Percentiles rank a stretch among this genome's conserved stretches.
Conservation (phyloP, 2,329 filamentous ascomycete species). For the Ramichloridium luteum region DNA sequence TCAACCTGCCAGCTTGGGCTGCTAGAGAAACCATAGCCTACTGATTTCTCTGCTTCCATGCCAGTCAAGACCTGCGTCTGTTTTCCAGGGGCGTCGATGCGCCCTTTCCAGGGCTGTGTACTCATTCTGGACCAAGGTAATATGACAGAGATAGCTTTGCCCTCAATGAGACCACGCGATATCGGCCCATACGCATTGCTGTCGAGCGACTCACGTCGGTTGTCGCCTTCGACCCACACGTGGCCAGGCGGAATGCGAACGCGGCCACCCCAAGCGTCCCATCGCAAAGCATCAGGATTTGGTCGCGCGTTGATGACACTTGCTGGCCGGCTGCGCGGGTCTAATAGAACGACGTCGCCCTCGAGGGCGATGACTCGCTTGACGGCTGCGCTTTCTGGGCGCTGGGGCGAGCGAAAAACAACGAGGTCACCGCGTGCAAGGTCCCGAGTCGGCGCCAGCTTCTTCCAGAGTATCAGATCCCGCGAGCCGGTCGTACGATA, state of each 20-base stretch:
- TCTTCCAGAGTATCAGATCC: constrained; percentile 30
- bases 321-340: constrained; percentile 26
- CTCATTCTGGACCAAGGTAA: constrained; percentile 54
- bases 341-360: constrained; percentile 62
- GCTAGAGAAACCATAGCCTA: no score
- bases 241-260: constrained; percentile 67
- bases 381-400: constrained; percentile 57
- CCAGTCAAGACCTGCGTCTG: not conserved
- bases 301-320: constrained; percentile 26
- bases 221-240: constrained; percentile 93
- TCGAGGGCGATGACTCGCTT: constrained; percentile 75
- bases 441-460: constrained; percentile 14
- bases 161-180: constrained; percentile 55
- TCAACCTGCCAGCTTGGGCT: no score
- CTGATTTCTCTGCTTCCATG: no score
- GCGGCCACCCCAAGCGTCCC: constrained; percentile 21
- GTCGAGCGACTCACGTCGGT: constrained; percentile 58
- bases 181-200: constrained; percentile 81
- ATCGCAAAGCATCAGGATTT: constrained; percentile 15
- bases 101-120: constrained; percentile 41
- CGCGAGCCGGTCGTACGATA: constrained; percentile 27
- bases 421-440: constrained; percentile 34
- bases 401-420: constrained; percentile 42
- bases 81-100: constrained; percentile 25
- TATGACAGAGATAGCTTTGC: constrained; percentile 59